Base-by-base conservation (phyloP, 257 asterid genomes). In the Fraxinus quadrangulata region DNA sequence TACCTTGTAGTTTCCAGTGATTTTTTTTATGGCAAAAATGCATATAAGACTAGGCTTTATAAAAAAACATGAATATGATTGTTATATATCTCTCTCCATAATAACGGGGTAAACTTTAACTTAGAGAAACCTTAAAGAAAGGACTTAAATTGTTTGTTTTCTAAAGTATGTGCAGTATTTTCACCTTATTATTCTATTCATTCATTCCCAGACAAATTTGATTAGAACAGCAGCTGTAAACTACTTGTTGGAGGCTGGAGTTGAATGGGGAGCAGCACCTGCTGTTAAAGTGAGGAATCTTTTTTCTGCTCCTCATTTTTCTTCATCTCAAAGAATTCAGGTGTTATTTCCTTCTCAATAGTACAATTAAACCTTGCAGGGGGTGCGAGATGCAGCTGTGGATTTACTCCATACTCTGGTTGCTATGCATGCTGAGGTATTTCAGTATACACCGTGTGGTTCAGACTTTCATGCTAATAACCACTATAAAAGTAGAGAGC, bases 251-350 rank as follows among this genome's bases (percentile, higher is more conserved):
- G 99, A 95, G 83, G 87, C 94, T 86, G 97, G 95, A 85, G 83
- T 90, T 80, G 97, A 91, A 67, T 95, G 99, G 99, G 99, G 98
- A 72, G 94, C 90, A 75, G 94, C 97, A 70, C 94, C 99, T 83
- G 85, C 90, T 54, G 96, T 95, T 75, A 91, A 93, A 84, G 99
- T 90, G 79, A 85, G 92, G 70, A 77, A 70, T 42, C 33, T 6
- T 68, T 67, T n/a, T 73, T 78, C 54, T 45, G 61, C 63, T 11
- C 59, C 21, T 67, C 65, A 3, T 69, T 24, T 40, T 76, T 70
- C 65, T 71, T 68, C 28, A 36, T 40, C 68, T 56, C 36, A 78
- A 26, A 65, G 72, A 24, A 28, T 77, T 85, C 74, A 59, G 9
- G 72, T 78, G 67, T 36, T 49, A 70, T 76, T 65, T 70, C 37